Evolutionary conservation across 2,329 filamentous ascomycete species (phyloP), one percentile per base, ranked within the genome.

Genomic region (Verticillium nubilum): DNA sequence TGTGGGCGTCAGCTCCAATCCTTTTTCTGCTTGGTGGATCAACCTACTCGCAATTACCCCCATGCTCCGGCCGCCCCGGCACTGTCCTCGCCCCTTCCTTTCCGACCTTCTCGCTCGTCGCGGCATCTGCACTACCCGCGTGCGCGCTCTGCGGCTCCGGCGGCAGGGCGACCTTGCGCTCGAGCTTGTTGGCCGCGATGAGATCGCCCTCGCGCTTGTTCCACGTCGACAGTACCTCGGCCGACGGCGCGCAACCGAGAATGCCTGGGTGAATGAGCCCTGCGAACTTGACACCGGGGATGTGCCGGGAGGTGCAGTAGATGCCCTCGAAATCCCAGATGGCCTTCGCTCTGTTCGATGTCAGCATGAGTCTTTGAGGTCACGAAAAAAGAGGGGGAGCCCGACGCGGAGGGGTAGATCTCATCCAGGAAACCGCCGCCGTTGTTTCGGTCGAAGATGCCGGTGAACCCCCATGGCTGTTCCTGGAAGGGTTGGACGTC

Each of bases 251-350:
- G 69, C 92, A 96, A 19, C 93, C 93, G 10, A 97, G 78, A 64
- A 97, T 97, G 4, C 93, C 93, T 0, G 93, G 93, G 71, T 97
- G 93, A 70, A 97, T 96, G 31, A 97, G 80, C 0, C 93, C 92
- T 0, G 92, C 86, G 70, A 97, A 97, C 50, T 91, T 88, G 50
- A 97, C 92, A 63, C 90, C 88, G 0, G 91, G 91, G 62, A 95
- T 91, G 72, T 97, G 93, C 17, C 92, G 86, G 6, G 89, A 93
- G 3, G 89, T 89, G 77, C 91, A 96, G 76, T 90, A 80, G 55
- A 82, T 80, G 63, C 80, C 80, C 57, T 84, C 81, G 57, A 84
- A 83, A 63, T 84, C 81, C 82, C 80, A 84, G 64, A 84, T 83
- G 1, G 81, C 80, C 61, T 88, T 89, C 60, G 77, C 79, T 1